Base-by-base conservation (phyloP, 805 yeast genomes). In the Candida boidinii region DNA sequence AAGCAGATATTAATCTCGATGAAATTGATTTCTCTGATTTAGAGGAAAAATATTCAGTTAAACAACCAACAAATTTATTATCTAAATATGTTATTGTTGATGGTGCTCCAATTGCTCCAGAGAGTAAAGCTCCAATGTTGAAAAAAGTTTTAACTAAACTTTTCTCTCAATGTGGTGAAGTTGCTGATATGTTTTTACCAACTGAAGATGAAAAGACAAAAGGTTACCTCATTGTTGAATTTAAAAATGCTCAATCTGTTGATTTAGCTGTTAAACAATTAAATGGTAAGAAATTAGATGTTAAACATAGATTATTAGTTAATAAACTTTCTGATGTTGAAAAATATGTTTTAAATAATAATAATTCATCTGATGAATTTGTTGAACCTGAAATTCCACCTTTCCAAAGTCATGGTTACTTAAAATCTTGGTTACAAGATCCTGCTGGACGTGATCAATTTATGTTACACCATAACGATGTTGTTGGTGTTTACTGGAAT, bases 51-150 rank as follows among this genome's bases (percentile, higher is more conserved):
- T 86, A 70, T 57, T 58, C 72, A 17, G 76, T 81, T 31, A 49
- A 54, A 32, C 70, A 73, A 36, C 75, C 70, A 34, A 75, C 73
- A 33, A 62, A 68, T 37, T 73, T 76, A 31, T 68, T 83, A 36
- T 95, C 84, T 50, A 73, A 73, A 49, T 87, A 75, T 52, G 76
- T 90, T 37, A 83, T 90, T 20, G 81, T 86, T 32, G 96, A 87
- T 55, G 98, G 98, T 30, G 88, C 95, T 9, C 99, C 99, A 45
- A 68, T 86, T 40, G 95, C 95, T 17, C 95, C 96, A 37, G 94
- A 80, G 54, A 57, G 85, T 33, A 92, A 92, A 62, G 83, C 78
- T 32, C 83, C 86, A 35, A 76, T 83, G 37, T 71, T 92, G 53
- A 72, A 78, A 45, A 88, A 85, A 58, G 96, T 94, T 28, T 70